Conservation (phyloP, 2,329 filamentous ascomycete genomes). For the Sporothrix schenckii region DNA sequence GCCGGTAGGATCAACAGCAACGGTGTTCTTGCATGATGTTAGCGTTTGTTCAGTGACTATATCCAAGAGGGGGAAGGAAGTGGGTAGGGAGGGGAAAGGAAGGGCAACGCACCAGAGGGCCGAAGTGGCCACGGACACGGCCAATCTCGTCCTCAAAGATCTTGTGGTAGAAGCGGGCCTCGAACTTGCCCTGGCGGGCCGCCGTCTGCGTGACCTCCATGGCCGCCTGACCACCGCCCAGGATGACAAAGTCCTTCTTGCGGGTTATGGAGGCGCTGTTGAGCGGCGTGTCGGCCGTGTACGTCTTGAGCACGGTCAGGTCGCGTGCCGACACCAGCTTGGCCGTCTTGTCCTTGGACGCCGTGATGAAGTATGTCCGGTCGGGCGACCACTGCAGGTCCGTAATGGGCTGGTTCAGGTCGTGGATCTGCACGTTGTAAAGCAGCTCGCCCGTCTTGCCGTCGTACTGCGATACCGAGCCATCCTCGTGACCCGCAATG, state of each 20-base stretch:
- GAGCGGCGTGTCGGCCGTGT: slow-evolving; percentile 86
- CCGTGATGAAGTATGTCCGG: slow-evolving; percentile 97
- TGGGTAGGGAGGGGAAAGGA: too few species aligned
- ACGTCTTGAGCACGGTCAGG: slow-evolving; percentile 91
- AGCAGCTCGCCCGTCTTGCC: slow-evolving; percentile 98
- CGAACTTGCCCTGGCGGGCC: slow-evolving; percentile 96
- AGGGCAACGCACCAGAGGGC: slow-evolving; percentile 64
- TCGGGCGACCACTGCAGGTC: slow-evolving; percentile 95
- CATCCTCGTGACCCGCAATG: slow-evolving; percentile 96
- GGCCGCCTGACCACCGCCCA: slow-evolving; percentile 96
- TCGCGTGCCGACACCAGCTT: slow-evolving; percentile 88
- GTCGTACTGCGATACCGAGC: slow-evolving; percentile 87
- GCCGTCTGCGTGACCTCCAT: slow-evolving; percentile 98
- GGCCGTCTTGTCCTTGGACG: slow-evolving; percentile 95
- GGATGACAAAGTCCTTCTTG: slow-evolving; percentile 96
- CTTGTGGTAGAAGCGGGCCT: slow-evolving; percentile 99
- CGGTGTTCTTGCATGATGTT: slow-evolving; percentile 67
- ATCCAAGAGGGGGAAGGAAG: background rate
- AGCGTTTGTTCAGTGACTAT: background rate
- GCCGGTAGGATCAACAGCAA: slow-evolving; percentile 88
- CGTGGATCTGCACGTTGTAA: slow-evolving; percentile 90
- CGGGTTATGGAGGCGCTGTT: slow-evolving; percentile 94
- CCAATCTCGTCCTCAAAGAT: slow-evolving; percentile 99
- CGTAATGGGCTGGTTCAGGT: slow-evolving; percentile 78
- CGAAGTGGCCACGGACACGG: slow-evolving; percentile 95